Conservation (phyloP, 768 basidiomycete species). For the Mycena alexandri region DNA sequence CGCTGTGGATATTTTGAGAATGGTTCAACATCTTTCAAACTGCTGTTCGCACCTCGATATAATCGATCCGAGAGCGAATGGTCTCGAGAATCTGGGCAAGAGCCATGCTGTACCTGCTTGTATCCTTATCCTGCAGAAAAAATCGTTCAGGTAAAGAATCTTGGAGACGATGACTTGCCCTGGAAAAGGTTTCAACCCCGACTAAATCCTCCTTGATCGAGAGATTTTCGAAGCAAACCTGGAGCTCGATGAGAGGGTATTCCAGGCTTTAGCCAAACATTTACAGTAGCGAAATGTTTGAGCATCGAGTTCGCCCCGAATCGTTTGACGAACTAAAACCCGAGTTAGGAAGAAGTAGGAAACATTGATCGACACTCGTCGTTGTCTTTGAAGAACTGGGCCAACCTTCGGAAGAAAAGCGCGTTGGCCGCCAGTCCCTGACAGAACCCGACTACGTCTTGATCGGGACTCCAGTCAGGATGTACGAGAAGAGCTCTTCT, state of each 20-base stretch:
- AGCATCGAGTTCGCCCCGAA: slow-evolving; percentile 61
- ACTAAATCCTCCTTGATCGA: slow-evolving; percentile 64
- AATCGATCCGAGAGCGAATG: slow-evolving; percentile 56
- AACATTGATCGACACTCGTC: slow-evolving; percentile 55
- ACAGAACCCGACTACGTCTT: slow-evolving; percentile 60
- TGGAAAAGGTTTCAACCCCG: slow-evolving; percentile 66
- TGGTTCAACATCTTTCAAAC: background rate
- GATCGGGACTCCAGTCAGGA: slow-evolving; percentile 52
- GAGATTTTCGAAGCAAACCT: slow-evolving; percentile 42
- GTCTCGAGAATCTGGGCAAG: slow-evolving; percentile 65
- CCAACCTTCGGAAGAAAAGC: slow-evolving; percentile 52
- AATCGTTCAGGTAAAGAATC: background rate
- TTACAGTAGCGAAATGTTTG: slow-evolving; percentile 22
- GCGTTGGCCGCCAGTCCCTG: slow-evolving; percentile 57
- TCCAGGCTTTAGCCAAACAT: background rate
- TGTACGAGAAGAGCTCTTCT: slow-evolving; percentile 71
- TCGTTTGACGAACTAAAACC: slow-evolving; percentile 54
- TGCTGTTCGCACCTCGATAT: slow-evolving; percentile 54
- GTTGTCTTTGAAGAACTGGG: slow-evolving; percentile 61
- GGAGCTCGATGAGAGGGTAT: background rate
- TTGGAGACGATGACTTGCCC: slow-evolving; percentile 47
- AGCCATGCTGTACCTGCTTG: slow-evolving; percentile 57
- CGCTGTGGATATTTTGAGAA: slow-evolving; percentile 8
- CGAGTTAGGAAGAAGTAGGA: background rate
- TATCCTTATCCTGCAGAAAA: slow-evolving; percentile 54